Evolutionary conservation across 2,329 filamentous ascomycete genomes (phyloP).

Genomic region (Aureobasidium uvarum): DNA sequence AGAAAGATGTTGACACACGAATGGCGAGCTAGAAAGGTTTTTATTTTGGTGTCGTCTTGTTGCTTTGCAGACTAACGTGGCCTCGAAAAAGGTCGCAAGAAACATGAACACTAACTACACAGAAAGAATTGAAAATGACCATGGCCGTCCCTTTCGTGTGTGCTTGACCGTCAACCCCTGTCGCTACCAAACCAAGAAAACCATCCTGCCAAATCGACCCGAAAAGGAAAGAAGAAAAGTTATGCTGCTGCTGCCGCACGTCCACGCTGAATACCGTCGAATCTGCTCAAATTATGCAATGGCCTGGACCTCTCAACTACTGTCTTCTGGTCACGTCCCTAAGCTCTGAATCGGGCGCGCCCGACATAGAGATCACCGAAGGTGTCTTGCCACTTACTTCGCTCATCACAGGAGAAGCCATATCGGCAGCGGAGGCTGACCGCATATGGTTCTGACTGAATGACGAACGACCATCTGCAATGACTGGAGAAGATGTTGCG

Average conservation of each 20-base stretch:
- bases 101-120: neutral
- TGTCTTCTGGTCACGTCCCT: neutral
- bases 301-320: neutral
- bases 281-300: neutral
- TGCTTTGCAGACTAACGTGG: conserved; percentile 8
- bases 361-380: neutral
- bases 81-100: neutral
- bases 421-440: neutral
- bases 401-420: neutral
- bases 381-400: neutral
- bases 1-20: neutral
- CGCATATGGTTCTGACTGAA: neutral
- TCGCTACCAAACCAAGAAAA: neutral
- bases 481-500: neutral
- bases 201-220: neutral
- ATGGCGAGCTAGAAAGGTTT: neutral
- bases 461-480: neutral
- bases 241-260: neutral
- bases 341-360: neutral
- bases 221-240: neutral
- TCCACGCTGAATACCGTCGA: neutral
- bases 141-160: neutral
- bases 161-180: neutral
- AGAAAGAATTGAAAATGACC: neutral
- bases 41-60: conserved; percentile 8